These are phyloP conservation scores for Aureobasidium musti DNA, from an alignment of 2,329 filamentous ascomycete genomes.

Conservation along the genomic window DNA sequence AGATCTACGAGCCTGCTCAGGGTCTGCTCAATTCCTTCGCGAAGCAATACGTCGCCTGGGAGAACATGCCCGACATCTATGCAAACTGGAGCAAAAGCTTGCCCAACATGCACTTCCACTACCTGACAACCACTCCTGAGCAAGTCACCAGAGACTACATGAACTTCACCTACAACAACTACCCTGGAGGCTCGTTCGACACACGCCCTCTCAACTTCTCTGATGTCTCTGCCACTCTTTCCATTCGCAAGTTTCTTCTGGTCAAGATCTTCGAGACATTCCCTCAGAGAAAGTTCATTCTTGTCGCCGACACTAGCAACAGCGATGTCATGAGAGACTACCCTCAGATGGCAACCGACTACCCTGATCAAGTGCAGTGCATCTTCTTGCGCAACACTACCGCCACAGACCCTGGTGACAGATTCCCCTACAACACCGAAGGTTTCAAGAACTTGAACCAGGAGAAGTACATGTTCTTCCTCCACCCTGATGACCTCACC, in stretches of 20 bases:
- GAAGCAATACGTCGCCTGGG: conserved; percentile 67
- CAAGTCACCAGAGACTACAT: conserved; percentile 77
- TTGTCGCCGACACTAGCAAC: conserved; percentile 76
- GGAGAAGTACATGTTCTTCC: conserved; percentile 76
- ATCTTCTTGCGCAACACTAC: conserved; percentile 76
- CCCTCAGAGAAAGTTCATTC: conserved; percentile 71
- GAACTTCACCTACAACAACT: conserved; percentile 75
- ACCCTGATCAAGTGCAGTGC: conserved; percentile 72
- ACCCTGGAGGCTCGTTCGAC: conserved; percentile 75
- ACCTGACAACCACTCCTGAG: conserved; percentile 77
- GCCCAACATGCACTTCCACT: conserved; percentile 74
- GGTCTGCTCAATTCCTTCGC: conserved; percentile 77
- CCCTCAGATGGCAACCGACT: conserved; percentile 62
- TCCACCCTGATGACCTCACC: conserved; percentile 66
- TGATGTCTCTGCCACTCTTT: conserved; percentile 70
- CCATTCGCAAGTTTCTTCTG: conserved; percentile 69
- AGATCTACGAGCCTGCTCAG: conserved; percentile 74
- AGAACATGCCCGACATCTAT: conserved; percentile 79
- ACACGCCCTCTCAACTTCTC: conserved; percentile 77
- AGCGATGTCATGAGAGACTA: conserved; percentile 50
- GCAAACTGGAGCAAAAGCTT: conserved; percentile 70
- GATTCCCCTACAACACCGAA: conserved; percentile 73
- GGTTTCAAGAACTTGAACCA: conserved; percentile 69
- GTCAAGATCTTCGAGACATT: conserved; percentile 74
- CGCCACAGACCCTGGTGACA: conserved; percentile 65